Evolutionary conservation across 495 filamentous ascomycete genomes (phyloP), one percentile per base, ranked within the genome.

Genomic region (Neurospora terricola): DNA sequence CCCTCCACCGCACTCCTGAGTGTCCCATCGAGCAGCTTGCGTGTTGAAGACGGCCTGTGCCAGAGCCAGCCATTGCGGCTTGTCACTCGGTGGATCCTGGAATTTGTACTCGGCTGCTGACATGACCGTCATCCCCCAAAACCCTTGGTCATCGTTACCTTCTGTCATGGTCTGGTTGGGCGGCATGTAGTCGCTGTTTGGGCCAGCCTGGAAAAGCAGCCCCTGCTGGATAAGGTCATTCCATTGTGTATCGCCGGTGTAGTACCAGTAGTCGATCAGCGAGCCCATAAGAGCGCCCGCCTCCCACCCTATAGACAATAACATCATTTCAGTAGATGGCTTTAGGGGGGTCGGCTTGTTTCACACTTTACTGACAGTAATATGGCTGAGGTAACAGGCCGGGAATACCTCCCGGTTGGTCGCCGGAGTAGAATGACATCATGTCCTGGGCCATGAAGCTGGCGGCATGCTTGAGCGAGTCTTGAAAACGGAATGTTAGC

Each of bases 31-130:
- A 0, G 83, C 81, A 3, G 87, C 88, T 76, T 93, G 91, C 2
- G 88, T 88, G 80, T 94, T 94, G 83, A 94, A 95, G 1, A 90
- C 91, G 9, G 90, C 91, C 76, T 96, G 92, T 1, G 89, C 92
- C 71, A 96, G 86, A 2, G 90, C 91, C 0, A 96, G 84, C 92
- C 92, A 95, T 73, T 91, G 88, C 4, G 91, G 91, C 73, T 90
- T 76, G 68, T 81, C 80, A 16, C 72, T 42, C 8, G 87, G 86
- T 2, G 90, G 90, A 75, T 92, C 84, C 3, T 86, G 87, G 74
- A 88, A 91, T 21, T 87, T 86, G 75, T 87, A 79, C 77, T 92
- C 90, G 39, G 88, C 88, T 2, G 89, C 90, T 1, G 88, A 86
- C 88, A 92, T 88, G 37, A 86, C 90, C 2, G 90, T 86, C 76